Evolutionary conservation across 495 filamentous ascomycete genomes (phyloP).

Genomic region (Delitschia confertaspora): DNA sequence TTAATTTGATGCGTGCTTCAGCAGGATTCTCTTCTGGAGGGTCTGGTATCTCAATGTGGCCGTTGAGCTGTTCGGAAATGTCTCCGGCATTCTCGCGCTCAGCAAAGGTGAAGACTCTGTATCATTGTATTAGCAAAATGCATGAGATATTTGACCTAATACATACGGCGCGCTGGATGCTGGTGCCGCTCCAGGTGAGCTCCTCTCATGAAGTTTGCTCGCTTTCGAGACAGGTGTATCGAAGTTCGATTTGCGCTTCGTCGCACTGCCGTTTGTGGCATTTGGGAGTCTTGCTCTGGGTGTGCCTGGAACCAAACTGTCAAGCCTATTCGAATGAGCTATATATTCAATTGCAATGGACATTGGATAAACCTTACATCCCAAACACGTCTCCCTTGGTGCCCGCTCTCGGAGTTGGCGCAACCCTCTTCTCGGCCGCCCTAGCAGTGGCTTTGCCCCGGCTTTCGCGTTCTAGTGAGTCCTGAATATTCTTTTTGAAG

Average conservation of each 20-base stretch:
- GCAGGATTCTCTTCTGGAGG: slow-evolving; percentile 53
- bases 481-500: slow-evolving; percentile 82
- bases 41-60: slow-evolving; percentile 48
- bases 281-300: slow-evolving; percentile 43
- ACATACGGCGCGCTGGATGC: slow-evolving; percentile 29
- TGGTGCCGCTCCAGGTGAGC: slow-evolving; percentile 38
- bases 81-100: slow-evolving; percentile 71
- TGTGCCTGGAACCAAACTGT: slow-evolving; percentile 66
- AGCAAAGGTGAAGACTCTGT: slow-evolving; percentile 49
- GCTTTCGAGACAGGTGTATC: slow-evolving; percentile 50
- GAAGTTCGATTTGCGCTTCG: slow-evolving; percentile 56
- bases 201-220: slow-evolving; percentile 39
- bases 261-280: slow-evolving; percentile 44
- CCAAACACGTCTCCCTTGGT: slow-evolving; percentile 64
- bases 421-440: slow-evolving; percentile 54
- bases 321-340: slow-evolving; percentile 48
- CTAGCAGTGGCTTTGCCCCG: slow-evolving; percentile 50
- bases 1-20: slow-evolving; percentile 72
- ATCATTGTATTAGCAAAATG: slow-evolving; percentile 33
- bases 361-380: slow-evolving; percentile 47
- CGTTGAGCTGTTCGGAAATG: slow-evolving; percentile 70
- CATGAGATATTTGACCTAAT: not conserved
- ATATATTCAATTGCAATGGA: slow-evolving; percentile 1
- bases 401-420: slow-evolving; percentile 55
- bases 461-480: slow-evolving; percentile 65